Conservation (phyloP, 768 basidiomycete species). For the Gyrodon lividus region DNA sequence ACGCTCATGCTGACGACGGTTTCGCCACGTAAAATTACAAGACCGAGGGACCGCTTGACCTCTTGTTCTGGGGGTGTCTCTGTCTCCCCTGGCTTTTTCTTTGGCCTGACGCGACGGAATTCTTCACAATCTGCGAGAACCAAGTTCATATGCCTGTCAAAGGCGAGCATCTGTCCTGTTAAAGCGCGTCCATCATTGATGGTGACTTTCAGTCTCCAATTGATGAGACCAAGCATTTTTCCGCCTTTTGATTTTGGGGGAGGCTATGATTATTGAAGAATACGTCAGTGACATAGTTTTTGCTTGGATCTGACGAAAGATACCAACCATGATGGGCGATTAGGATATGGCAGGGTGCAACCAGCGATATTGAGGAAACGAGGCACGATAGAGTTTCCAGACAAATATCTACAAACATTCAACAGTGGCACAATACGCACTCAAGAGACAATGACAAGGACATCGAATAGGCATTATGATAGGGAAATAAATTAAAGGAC, state of each 20-base stretch:
- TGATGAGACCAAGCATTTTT: slow-evolving; percentile 96
- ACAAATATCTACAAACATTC: slow-evolving; percentile 38
- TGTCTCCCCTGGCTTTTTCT: slow-evolving; percentile 81
- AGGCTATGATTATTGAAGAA: slow-evolving; percentile 49
- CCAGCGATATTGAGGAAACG: slow-evolving; percentile 25
- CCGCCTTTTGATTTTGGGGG: slow-evolving; percentile 97
- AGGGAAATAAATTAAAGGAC: no score
- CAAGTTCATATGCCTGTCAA: slow-evolving; percentile 99
- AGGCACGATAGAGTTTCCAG: slow-evolving; percentile 10
- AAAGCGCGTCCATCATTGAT: slow-evolving; percentile 96
- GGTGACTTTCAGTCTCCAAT: slow-evolving; percentile 96
- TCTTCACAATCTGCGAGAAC: slow-evolving; percentile 98
- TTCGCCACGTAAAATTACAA: slow-evolving; percentile 95
- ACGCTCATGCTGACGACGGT: slow-evolving; percentile 93
- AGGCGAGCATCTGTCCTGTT: slow-evolving; percentile 98
- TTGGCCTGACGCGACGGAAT: slow-evolving; percentile 87
- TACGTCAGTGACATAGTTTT: slow-evolving; percentile 8
- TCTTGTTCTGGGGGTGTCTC: slow-evolving; percentile 82
- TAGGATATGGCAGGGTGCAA: slow-evolving; percentile 20
- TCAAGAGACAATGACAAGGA: no score
- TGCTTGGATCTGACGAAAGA: slow-evolving; percentile 12
- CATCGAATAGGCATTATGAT: no score
- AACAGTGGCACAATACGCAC: neutral
- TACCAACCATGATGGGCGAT: slow-evolving; percentile 58
- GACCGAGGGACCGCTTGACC: slow-evolving; percentile 94